Evolutionary conservation across 225 moss, liverwort and hornwort species (phyloP).

Genomic region (Polytrichum commune): DNA sequence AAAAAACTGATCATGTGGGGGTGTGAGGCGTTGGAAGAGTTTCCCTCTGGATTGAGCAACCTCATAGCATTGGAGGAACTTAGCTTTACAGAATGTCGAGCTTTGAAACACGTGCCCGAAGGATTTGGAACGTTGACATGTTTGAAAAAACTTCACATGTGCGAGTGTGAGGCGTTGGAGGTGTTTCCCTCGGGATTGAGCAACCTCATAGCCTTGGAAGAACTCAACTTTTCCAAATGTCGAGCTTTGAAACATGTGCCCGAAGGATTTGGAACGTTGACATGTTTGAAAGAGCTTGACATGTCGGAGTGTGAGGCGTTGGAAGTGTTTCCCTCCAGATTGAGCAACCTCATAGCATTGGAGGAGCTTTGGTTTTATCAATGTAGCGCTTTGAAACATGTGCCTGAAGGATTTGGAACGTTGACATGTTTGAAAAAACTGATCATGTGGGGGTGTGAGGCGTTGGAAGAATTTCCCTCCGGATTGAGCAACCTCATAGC

Average conservation of each 20-base stretch:
- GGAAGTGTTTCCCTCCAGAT: background rate
- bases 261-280: background rate
- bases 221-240: background rate
- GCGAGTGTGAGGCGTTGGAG: background rate
- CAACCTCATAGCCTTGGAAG: background rate
- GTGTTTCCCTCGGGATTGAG: background rate
- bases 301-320: background rate
- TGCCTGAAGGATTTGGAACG: background rate
- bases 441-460: background rate
- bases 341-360: background rate
- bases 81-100: no score
- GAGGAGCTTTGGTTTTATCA: background rate
- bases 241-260: background rate
- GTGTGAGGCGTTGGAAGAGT: no score
- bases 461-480: background rate
- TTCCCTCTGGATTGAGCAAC: no score
- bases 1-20: no score
- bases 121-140: no score
- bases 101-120: no score
- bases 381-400: background rate
- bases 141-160: no score
- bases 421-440: background rate
- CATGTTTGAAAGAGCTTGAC: background rate
- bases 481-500: background rate
- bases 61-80: no score